Percentiles rank a stretch among this genome's conserved stretches.
Evolutionary conservation across 495 filamentous ascomycete genomes (phyloP).

Genomic region (Penicillium canescens): DNA sequence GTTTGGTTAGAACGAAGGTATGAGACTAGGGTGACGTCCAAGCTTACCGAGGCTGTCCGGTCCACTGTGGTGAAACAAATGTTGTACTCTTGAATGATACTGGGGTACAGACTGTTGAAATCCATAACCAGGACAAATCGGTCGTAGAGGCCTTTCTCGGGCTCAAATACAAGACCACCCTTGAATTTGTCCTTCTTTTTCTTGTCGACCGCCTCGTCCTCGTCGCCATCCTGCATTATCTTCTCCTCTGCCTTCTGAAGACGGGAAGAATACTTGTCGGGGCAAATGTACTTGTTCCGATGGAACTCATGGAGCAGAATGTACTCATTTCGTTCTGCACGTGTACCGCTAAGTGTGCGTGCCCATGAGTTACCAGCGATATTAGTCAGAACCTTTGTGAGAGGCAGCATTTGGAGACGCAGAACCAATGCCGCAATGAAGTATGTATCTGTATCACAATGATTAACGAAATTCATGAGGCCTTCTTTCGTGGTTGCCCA

Average conservation of each 20-base stretch:
- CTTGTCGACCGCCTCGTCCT: slow-evolving; percentile 75
- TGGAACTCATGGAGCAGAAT: slow-evolving; percentile 97
- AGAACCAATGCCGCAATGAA: slow-evolving; percentile 90
- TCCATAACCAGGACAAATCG: slow-evolving; percentile 98
- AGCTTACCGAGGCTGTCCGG: slow-evolving; percentile 59
- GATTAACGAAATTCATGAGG: slow-evolving; percentile 87
- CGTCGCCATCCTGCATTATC: slow-evolving; percentile 58
- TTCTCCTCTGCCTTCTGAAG: slow-evolving; percentile 67
- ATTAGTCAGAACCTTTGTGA: slow-evolving; percentile 94
- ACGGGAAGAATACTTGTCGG: slow-evolving; percentile 81
- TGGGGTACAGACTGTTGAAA: slow-evolving; percentile 98
- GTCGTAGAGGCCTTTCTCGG: slow-evolving; percentile 95
- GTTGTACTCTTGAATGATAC: slow-evolving; percentile 98
- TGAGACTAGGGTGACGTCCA: background rate
- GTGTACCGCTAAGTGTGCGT: slow-evolving; percentile 88
- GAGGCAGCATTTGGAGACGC: slow-evolving; percentile 84
- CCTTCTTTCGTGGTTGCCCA: slow-evolving; percentile 85
- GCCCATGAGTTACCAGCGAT: slow-evolving; percentile 98
- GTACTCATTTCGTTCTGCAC: slow-evolving; percentile 97
- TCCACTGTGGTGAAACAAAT: slow-evolving; percentile 99
- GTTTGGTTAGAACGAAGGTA: slow-evolving; percentile 10
- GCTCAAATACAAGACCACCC: slow-evolving; percentile 96
- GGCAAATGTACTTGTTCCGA: slow-evolving; percentile 94
- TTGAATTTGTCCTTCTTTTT: slow-evolving; percentile 99
- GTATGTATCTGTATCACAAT: slow-evolving; percentile 93